These are phyloP conservation scores for Suillus alpinus DNA, from an alignment of 768 basidiomycete genomes.

Conservation along the genomic window DNA sequence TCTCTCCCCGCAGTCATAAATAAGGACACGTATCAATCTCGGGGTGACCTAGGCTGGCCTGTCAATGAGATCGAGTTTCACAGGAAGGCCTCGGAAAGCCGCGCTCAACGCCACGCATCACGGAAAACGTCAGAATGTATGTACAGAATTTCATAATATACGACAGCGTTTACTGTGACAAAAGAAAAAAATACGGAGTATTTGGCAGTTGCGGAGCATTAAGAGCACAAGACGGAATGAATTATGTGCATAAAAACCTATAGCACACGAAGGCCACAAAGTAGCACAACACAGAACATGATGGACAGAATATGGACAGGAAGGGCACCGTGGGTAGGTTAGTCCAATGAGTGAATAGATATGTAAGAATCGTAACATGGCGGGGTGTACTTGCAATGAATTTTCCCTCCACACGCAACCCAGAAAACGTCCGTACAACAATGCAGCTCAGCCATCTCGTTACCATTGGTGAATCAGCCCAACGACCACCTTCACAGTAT, in stretches of 20 bases:
- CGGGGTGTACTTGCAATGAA: conserved; percentile 8
- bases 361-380: conserved; percentile 25
- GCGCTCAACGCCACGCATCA: not conserved
- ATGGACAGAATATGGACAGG: conserved; percentile 12
- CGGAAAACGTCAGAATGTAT: not conserved
- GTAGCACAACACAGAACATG: conserved; percentile 4
- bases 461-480: not conserved
- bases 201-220: not conserved
- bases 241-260: conserved; percentile 4
- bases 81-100: not conserved
- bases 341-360: conserved; percentile 33
- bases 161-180: conserved; percentile 13
- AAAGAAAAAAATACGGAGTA: not conserved
- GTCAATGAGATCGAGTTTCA: not conserved
- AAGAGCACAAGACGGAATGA: conserved; percentile 7
- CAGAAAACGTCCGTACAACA: conserved; percentile 22
- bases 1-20: not conserved
- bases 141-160: conserved; percentile 8
- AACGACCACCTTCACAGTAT: not conserved
- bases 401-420: conserved; percentile 21
- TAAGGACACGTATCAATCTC: not conserved
- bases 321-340: conserved; percentile 16
- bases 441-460: conserved; percentile 12
- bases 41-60: not conserved
- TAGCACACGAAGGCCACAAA: conserved; percentile 3